phyloP scores from a whole-genome alignment of 352 stramenopile species.

The Phytopythium delawarense region DNA sequence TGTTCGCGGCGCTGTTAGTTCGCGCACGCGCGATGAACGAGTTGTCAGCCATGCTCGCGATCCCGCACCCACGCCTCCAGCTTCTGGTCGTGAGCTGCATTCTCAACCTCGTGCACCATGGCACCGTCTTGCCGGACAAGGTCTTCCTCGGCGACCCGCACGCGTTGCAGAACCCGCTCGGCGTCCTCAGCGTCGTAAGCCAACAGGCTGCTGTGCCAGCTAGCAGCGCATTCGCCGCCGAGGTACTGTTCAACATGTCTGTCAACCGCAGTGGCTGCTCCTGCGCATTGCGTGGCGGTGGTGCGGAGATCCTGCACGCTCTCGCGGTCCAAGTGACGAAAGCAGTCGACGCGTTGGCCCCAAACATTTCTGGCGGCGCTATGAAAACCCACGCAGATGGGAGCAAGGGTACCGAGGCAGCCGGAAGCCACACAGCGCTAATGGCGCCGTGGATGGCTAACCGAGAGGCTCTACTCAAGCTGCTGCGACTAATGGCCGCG shows the following conservation, averaged over 20 bases:
- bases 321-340: slow-evolving; percentile 45
- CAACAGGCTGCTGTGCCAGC: slow-evolving; percentile 31
- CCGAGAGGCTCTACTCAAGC: slow-evolving; percentile 16
- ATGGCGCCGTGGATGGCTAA: slow-evolving; percentile 18
- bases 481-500: slow-evolving; percentile 47
- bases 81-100: slow-evolving; percentile 58
- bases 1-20: slow-evolving; percentile 30
- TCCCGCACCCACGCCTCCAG: slow-evolving; percentile 53
- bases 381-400: not conserved
- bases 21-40: slow-evolving; percentile 52
- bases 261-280: slow-evolving; percentile 54
- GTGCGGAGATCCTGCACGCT: slow-evolving; percentile 48
- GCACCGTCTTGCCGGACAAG: slow-evolving; percentile 59
- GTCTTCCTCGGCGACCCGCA: slow-evolving; percentile 73
- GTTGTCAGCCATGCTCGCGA: slow-evolving; percentile 60
- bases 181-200: slow-evolving; percentile 56
- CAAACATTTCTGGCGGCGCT: not conserved
- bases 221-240: slow-evolving; percentile 52
- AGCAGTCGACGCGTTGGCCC: slow-evolving; percentile 24
- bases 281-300: slow-evolving; percentile 46
- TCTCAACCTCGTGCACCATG: slow-evolving; percentile 66
- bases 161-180: slow-evolving; percentile 59
- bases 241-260: slow-evolving; percentile 72
- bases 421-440: not conserved
- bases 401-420: not conserved